Evolutionary conservation across 129 eudicot species (phyloP).

Genomic region (Centrapalus pauciflorus): DNA sequence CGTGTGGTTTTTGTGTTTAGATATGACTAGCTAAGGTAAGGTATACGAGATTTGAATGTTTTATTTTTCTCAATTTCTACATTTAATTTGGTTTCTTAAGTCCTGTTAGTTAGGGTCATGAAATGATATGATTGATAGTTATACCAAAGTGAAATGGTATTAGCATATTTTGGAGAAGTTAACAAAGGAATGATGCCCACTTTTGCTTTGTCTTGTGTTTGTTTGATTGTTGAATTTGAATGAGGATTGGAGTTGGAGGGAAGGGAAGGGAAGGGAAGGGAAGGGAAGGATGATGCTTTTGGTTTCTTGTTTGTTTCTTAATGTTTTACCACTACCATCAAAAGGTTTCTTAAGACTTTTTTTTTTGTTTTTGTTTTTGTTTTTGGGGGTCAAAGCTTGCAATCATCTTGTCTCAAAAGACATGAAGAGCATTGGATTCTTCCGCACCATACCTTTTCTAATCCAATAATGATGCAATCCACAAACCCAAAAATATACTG

Average conservation of each 20-base stretch:
- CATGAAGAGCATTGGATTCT: conserved; percentile 30
- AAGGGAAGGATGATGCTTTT: conserved; percentile 26
- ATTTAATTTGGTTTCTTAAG: conserved; percentile 21
- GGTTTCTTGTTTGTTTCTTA: conserved; percentile 21
- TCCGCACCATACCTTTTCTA: neutral
- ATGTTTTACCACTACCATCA: conserved; percentile 16
- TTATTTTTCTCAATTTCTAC: neutral
- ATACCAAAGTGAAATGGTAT: conserved; percentile 1
- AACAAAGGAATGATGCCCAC: too few species aligned
- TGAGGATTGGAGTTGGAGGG: conserved; percentile 19
- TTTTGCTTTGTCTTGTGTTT: conserved; percentile 17
- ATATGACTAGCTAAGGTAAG: conserved; percentile 30
- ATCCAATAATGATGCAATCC: too few species aligned
- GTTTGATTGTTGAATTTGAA: conserved; percentile 15
- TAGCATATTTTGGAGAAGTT: too few species aligned
- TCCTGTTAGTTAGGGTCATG: conserved; percentile 25
- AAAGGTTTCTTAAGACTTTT: conserved; percentile 25
- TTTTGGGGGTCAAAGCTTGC: conserved; percentile 25
- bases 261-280: too few species aligned
- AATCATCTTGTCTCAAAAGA: conserved; percentile 22
- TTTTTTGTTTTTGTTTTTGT: too few species aligned
- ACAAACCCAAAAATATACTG: neutral
- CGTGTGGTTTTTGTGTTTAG: conserved; percentile 23
- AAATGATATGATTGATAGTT: too few species aligned
- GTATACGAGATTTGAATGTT: conserved; percentile 16